These are phyloP conservation scores for Raffaelea arxii DNA, from an alignment of 2,329 filamentous ascomycete species.

Conservation along the genomic window DNA sequence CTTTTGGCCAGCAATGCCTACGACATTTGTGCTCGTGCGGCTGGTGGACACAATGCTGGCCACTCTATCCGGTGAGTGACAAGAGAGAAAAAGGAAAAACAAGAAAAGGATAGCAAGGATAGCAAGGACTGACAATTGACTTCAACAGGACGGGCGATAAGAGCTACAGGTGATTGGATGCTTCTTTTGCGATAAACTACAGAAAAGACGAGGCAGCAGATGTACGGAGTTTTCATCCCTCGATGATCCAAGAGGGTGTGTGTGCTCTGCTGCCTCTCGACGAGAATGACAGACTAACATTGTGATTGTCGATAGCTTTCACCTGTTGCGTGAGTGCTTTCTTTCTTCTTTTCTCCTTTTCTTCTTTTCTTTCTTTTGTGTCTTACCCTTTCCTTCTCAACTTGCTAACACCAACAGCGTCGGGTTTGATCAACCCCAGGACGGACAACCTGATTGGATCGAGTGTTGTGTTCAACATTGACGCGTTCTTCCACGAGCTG, in stretches of 20 bases:
- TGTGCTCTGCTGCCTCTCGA: background rate
- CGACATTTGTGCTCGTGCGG: conserved; percentile 44
- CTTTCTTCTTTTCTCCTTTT: background rate
- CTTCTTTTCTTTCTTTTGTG: too few relatives aligned
- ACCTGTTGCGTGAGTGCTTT: conserved; percentile 21
- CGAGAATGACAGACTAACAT: background rate
- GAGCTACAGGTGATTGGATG: conserved; percentile 12
- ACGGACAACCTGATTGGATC: conserved; percentile 68
- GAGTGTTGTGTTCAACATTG: conserved; percentile 55
- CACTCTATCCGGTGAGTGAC: conserved; percentile 28
- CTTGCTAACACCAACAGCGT: conserved; percentile 28
- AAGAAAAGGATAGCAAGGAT: too few relatives aligned
- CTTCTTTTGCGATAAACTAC: background rate
- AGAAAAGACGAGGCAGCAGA: conserved; percentile 17
- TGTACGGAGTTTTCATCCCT: background rate
- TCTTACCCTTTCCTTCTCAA: too few relatives aligned
- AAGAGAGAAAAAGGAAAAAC: background rate
- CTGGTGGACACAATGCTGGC: conserved; percentile 52
- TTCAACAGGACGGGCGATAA: conserved; percentile 9
- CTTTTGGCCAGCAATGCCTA: conserved; percentile 11
- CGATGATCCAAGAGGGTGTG: background rate
- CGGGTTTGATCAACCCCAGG: conserved; percentile 60
- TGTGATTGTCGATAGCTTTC: conserved; percentile 11
- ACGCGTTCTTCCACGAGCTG: conserved; percentile 32
- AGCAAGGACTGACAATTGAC: conserved; percentile 6